Percentiles rank a stretch among this genome's conserved stretches.
Evolutionary conservation across 139 green algal species (phyloP).

Genomic region (Pleodorina starrii): DNA sequence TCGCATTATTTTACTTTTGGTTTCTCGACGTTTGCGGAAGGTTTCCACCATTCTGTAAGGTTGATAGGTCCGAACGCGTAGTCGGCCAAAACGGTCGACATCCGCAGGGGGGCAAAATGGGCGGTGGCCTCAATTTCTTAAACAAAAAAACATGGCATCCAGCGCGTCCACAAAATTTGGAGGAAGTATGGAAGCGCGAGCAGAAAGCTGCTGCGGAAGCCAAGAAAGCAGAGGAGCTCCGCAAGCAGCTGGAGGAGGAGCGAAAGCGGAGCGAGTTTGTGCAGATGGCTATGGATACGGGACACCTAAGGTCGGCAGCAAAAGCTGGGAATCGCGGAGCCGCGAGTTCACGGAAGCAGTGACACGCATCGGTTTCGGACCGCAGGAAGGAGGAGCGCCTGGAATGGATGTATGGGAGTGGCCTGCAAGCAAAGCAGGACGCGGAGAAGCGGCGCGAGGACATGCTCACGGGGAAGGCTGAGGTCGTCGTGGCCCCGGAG

Average conservation of each 20-base stretch:
- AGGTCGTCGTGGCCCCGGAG: slow-evolving; percentile 51
- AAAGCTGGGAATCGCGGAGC: neutral
- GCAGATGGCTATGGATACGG: slow-evolving; percentile 66
- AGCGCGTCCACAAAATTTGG: slow-evolving; percentile 78
- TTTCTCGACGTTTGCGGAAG: no score
- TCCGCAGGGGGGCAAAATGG: slow-evolving; percentile 25
- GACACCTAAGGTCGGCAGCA: neutral
- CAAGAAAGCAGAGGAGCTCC: slow-evolving; percentile 88
- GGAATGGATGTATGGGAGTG: slow-evolving; percentile 97
- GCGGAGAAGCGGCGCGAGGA: slow-evolving; percentile 78
- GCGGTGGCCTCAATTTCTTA: slow-evolving; percentile 74
- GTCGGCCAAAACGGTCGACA: no score
- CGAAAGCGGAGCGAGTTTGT: slow-evolving; percentile 83
- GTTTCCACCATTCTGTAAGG: no score
- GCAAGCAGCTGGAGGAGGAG: slow-evolving; percentile 91
- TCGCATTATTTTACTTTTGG: no score
- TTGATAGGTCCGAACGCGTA: no score
- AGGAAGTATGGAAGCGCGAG: slow-evolving; percentile 95
- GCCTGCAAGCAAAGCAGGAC: slow-evolving; percentile 83
- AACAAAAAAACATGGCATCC: slow-evolving; percentile 94
- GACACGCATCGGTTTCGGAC: neutral
- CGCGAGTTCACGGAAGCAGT: neutral
- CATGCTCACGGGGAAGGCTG: slow-evolving; percentile 78
- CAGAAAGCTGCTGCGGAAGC: slow-evolving; percentile 85
- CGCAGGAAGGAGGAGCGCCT: slow-evolving; percentile 78